A percentile compares a stretch with the other conserved stretches of the same genome.
Evolutionary conservation across 2,329 filamentous ascomycete species (phyloP).

Genomic region (Immersiporthe knoxdaviesiana): DNA sequence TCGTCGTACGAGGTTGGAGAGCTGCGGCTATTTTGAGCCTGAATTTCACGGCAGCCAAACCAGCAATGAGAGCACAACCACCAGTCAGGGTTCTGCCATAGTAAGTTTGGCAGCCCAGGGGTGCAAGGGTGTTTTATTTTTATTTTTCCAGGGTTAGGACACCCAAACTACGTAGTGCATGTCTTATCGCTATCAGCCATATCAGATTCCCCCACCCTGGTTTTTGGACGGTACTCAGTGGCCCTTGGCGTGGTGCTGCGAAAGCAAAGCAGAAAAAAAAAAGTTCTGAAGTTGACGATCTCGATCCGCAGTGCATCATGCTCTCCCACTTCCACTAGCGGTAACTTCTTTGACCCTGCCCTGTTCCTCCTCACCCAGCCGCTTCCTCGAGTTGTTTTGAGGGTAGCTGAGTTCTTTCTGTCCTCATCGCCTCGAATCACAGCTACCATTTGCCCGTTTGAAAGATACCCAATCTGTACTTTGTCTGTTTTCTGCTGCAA

Average conservation of each 20-base stretch:
- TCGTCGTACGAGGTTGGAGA: slow-evolving; percentile 18
- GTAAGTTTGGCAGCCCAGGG: neutral
- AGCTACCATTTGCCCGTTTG: neutral
- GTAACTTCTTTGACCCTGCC: neutral
- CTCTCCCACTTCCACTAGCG: slow-evolving; percentile 8
- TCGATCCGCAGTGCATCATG: slow-evolving; percentile 10
- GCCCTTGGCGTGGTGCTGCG: neutral
- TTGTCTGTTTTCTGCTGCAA: neutral
- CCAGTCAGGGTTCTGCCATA: neutral
- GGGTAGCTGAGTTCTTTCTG: slow-evolving; percentile 5
- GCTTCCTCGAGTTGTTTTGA: neutral
- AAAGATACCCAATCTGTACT: neutral
- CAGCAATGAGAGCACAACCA: neutral
- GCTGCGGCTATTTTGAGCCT: slow-evolving; percentile 19
- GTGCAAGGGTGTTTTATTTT: too few species aligned
- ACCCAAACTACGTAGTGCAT: neutral
- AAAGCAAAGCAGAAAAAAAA: slow-evolving; percentile 12
- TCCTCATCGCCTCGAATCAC: neutral
- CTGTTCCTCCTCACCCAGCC: slow-evolving; percentile 1
- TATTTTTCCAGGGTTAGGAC: slow-evolving; percentile 1
- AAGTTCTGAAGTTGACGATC: neutral
- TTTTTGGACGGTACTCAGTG: neutral
- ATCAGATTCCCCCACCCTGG: neutral
- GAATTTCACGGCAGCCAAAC: slow-evolving; percentile 8
- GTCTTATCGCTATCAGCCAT: neutral